A percentile compares a stretch with the other conserved stretches of the same genome.
Conservation (phyloP, 1,284 basidiomycete species). For the Boletus nobilissimus region DNA sequence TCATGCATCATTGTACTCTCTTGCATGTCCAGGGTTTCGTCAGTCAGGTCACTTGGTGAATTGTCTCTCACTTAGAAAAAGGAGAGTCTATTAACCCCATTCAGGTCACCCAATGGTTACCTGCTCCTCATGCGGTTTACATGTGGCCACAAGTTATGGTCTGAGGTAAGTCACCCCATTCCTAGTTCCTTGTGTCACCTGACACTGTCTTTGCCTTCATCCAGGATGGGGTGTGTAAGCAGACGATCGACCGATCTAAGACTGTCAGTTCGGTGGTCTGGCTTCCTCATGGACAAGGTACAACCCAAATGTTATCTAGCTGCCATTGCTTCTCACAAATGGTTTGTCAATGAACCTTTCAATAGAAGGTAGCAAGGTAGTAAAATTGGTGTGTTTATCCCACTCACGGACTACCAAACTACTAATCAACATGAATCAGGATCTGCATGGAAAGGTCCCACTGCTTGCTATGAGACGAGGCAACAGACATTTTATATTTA, state of each 20-base stretch:
- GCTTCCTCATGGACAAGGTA: constrained; percentile 76
- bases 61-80: background rate
- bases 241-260: constrained; percentile 71
- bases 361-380: constrained; percentile 63
- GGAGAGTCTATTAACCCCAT: background rate
- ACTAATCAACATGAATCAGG: constrained; percentile 50
- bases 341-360: constrained; percentile 46
- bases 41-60: constrained; percentile 79
- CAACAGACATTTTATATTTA: background rate
- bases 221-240: constrained; percentile 76
- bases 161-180: constrained; percentile 58
- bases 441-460: constrained; percentile 59
- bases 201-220: background rate
- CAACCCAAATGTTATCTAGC: background rate
- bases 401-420: background rate
- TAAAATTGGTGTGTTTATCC: constrained; percentile 55
- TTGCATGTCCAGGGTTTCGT: constrained; percentile 80
- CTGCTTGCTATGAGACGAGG: background rate
- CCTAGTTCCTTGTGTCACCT: background rate
- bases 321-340: background rate
- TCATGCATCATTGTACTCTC: constrained; percentile 73
- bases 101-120: constrained; percentile 71
- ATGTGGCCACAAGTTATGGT: constrained; percentile 79
- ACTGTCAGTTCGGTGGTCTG: constrained; percentile 74
- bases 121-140: constrained; percentile 72